A percentile compares a stretch with the other conserved stretches of the same genome.
Conservation (phyloP, 768 basidiomycete genomes). For the Pisolithus tinctorius region DNA sequence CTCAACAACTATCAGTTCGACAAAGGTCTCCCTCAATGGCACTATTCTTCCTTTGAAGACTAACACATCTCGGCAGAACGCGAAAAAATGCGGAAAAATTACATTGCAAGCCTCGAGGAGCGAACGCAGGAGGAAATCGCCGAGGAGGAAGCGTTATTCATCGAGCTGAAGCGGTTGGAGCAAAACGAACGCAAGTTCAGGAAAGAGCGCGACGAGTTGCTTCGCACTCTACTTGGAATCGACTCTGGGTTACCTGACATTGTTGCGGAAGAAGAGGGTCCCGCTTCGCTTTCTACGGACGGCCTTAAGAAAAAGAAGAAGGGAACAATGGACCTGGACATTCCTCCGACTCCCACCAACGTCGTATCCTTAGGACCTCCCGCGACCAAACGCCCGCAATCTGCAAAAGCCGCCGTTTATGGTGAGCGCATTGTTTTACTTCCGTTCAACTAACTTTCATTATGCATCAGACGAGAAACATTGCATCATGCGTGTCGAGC, state of each 20-base stretch:
- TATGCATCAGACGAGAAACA: conserved; percentile 49
- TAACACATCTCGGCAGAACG: conserved; percentile 46
- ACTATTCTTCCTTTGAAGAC: background rate
- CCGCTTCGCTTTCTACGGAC: conserved; percentile 40
- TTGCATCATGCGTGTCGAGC: conserved; percentile 69
- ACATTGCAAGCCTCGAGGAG: conserved; percentile 78
- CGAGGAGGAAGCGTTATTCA: conserved; percentile 91
- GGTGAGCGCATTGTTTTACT: conserved; percentile 34
- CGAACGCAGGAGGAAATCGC: conserved; percentile 86
- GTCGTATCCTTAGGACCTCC: conserved; percentile 33
- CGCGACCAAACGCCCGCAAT: conserved; percentile 32
- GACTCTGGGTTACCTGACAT: conserved; percentile 82
- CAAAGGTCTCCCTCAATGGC: conserved; percentile 47
- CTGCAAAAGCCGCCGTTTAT: conserved; percentile 51
- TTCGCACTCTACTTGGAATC: conserved; percentile 77
- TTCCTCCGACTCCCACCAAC: conserved; percentile 29
- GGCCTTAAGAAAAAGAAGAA: conserved; percentile 51
- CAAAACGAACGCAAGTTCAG: conserved; percentile 87
- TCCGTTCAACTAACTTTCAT: conserved; percentile 10
- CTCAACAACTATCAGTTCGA: conserved; percentile 79
- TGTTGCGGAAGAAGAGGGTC: conserved; percentile 54
- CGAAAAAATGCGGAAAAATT: conserved; percentile 82
- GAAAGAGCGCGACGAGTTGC: conserved; percentile 83
- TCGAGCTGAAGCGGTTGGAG: conserved; percentile 92
- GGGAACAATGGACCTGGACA: conserved; percentile 24